Evolutionary conservation across 176 grass and related monocot genomes (phyloP).

Genomic region (Carex kokanica): DNA sequence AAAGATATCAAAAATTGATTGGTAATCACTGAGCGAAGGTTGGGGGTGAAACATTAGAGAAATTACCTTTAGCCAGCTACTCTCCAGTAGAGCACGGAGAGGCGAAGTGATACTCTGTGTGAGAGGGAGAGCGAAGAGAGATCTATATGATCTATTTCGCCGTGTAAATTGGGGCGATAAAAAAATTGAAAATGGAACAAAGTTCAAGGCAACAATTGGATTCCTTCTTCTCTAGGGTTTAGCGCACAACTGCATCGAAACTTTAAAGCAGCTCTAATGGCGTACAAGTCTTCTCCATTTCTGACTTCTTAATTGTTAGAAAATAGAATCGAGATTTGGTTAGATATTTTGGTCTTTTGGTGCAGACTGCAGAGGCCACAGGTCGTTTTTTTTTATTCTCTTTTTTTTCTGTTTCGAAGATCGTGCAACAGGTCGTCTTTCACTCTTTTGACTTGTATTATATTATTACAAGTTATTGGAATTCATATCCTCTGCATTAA

Average conservation of each 20-base stretch:
- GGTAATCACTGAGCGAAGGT: background rate
- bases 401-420: background rate
- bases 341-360: background rate
- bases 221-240: background rate
- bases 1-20: background rate
- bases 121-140: background rate
- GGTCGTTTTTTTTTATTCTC: background rate
- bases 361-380: background rate
- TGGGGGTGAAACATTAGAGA: background rate
- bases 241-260: background rate
- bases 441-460: background rate
- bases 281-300: background rate
- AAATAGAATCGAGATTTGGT: slow-evolving; percentile 10
- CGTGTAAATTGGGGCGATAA: background rate
- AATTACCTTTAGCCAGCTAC: background rate
- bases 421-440: background rate
- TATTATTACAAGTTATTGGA: too few species aligned
- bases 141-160: background rate
- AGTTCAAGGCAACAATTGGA: background rate
- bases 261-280: background rate
- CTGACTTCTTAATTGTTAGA: background rate
- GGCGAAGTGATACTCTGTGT: background rate
- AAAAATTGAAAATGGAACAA: background rate
- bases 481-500: too few species aligned
- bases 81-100: background rate